Base-by-base conservation (phyloP, 2,329 filamentous ascomycete genomes). In the Nothopassalora personata region DNA sequence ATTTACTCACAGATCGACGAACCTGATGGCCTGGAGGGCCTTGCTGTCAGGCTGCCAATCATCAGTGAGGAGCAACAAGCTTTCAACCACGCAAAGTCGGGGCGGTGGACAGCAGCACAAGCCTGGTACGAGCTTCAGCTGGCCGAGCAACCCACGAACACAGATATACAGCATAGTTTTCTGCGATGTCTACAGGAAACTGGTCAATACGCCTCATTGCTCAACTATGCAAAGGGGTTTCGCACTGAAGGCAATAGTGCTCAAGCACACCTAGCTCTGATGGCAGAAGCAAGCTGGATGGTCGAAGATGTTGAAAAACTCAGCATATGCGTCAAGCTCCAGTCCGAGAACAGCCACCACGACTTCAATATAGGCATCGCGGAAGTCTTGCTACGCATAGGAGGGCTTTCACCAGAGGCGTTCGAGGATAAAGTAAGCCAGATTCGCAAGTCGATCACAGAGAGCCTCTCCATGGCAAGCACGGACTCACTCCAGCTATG, bases 1-100 rank as follows among this genome's bases (percentile, higher is more conserved):
- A 96, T 99, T 18, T 99, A 99, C 73, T 90, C 91, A 1, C 89
- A 97, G 67, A 97, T 99, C 61, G 94, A 99, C 69, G 94, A 99
- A 68, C 95, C 94, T 0, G 94, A 99, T 73, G 92, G 93, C 1
- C 86, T 99, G 34, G 92, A 97, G 71, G 94, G 94, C 2, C 93
- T 99, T 61, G 96, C 93, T 1, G 86, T 91, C 19, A 89, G 94
- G 71, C 79, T 97, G 3, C 88, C 89, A 59, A 85, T 91, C 10
- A 79, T 97, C n/a, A 90, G 95, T 65, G 87, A 97, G 53, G 89
- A 96, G 60, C 93, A 97, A 71, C 92, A 97, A 71, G 88, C 97
- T 33, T 80, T 97, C 57, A 91, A 95, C 67, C 91, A 99, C 75
- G 86, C 89, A 58, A 97, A 96, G 73, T 90, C 92, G 19, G 94